These are phyloP conservation scores for Aspergillus nidulans DNA, from an alignment of 495 filamentous ascomycete genomes.

Conservation along the genomic window DNA sequence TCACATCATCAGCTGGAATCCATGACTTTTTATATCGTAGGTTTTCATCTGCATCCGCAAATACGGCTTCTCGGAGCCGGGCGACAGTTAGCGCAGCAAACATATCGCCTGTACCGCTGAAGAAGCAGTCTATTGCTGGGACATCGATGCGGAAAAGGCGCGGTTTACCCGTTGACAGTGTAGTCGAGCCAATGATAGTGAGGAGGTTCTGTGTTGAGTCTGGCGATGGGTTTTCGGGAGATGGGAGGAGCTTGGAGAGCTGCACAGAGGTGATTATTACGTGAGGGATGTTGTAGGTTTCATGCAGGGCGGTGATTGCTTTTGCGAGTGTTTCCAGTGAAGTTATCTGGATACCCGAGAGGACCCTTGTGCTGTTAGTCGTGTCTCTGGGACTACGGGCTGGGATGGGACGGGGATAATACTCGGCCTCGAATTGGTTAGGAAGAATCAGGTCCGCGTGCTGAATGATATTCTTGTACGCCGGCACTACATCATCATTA, in stretches of 20 bases:
- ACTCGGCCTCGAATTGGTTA: constrained; percentile 98
- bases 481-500: constrained; percentile 79
- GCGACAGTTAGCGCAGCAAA: constrained; percentile 88
- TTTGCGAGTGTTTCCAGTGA: constrained; percentile 65
- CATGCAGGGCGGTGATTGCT: constrained; percentile 75
- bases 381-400: background rate
- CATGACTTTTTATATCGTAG: constrained; percentile 55
- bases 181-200: constrained; percentile 75
- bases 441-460: constrained; percentile 90
- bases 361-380: constrained; percentile 48
- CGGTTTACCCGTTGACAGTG: constrained; percentile 53
- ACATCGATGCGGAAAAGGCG: constrained; percentile 81
- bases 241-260: constrained; percentile 35
- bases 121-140: constrained; percentile 84
- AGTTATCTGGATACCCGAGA: constrained; percentile 77
- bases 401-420: constrained; percentile 14
- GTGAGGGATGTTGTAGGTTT: constrained; percentile 73
- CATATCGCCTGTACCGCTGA: constrained; percentile 96
- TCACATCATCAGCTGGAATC: constrained; percentile 64
- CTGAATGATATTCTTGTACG: constrained; percentile 72
- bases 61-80: constrained; percentile 79
- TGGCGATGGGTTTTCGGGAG: constrained; percentile 25
- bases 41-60: constrained; percentile 22
- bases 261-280: constrained; percentile 87
- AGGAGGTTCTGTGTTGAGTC: constrained; percentile 49